phyloP scores from a whole-genome alignment of 192 early-diverging fungal species.

The Rhizophagus prolifer region DNA sequence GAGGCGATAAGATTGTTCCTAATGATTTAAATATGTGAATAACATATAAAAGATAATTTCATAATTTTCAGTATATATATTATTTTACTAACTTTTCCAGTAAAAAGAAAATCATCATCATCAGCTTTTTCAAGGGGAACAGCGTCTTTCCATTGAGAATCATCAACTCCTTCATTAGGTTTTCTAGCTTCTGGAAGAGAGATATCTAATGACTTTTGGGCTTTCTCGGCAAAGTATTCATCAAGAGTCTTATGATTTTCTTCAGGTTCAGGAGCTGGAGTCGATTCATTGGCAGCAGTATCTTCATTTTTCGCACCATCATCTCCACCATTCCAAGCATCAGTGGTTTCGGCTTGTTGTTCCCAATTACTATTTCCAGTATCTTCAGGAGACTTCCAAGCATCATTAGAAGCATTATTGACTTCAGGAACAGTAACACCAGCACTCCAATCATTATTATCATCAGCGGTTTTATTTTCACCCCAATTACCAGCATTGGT shows the following conservation, averaged over 20 bases:
- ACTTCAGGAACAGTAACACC: neutral
- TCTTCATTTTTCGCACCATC: conserved; percentile 26
- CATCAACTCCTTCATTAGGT: conserved; percentile 87
- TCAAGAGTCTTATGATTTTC: conserved; percentile 83
- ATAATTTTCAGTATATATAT: neutral
- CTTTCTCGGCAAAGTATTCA: conserved; percentile 79
- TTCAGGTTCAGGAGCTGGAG: conserved; percentile 69
- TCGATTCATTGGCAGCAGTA: conserved; percentile 40
- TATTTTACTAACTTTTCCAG: conserved; percentile 57
- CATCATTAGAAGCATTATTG: neutral
- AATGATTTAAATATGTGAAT: neutral
- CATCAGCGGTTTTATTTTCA: conserved; percentile 1
- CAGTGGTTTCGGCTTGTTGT: neutral
- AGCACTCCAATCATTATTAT: neutral
- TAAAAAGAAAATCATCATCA: conserved; percentile 70
- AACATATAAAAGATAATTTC: neutral
- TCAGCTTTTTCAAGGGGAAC: conserved; percentile 71
- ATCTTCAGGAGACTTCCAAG: neutral
- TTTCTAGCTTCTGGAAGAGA: conserved; percentile 65
- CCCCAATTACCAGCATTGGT: conserved; percentile 7
- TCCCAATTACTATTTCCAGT: neutral
- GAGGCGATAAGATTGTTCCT: conserved; percentile 29
- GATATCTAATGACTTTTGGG: conserved; percentile 58
- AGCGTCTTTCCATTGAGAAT: conserved; percentile 78
- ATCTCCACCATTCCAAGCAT: neutral